Base-by-base conservation (phyloP, 305 asterid genomes). In the Nicotiana rustica region DNA sequence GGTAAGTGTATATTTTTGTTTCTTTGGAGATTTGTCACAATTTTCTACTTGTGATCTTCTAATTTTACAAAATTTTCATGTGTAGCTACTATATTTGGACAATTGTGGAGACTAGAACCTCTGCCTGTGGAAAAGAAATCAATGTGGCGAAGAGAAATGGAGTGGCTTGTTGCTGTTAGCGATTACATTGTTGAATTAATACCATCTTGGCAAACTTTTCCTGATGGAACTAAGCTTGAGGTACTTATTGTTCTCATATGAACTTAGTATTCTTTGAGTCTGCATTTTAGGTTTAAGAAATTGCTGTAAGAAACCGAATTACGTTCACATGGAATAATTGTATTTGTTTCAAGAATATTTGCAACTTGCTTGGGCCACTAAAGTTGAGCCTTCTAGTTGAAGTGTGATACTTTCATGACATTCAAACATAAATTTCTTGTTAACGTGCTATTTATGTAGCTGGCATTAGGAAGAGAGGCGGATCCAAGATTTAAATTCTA, bases 91-190 rank as follows among this genome's bases (percentile, higher is more conserved):
- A 93, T 92, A 77, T 96, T 94, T 87, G 98, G 98, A 65, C 98
- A 94, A 89, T 67, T 96, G 80, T 96, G 98, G 98, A 94, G 97
- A 77, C 85, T 96, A 90, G 97, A 92, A 84, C 99, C 99, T 3
- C 70, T 96, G 91, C 87, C 92, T 49, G 14, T 70, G 60, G 97
- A 93, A 69, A 96, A 91, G 93, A 94, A 89, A 89, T 82, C 87
- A 6, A 91, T 93, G 97, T 96, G 99, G 99, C 87, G 78, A 87
- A 92, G 97, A 84, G 99, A 96, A 88, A 92, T 96, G 94, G 97
- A 89, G 14, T 94, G 97, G 90, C 92, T 96, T 87, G 94, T 96
- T 60, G 87, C 91, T 38, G 98, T 94, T 81, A 90, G 98, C 19
- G 94, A 94, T 87, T 93, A 93, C 66, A 92, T 96, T 44, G 97